These are phyloP conservation scores for Pisolithus tinctorius DNA, from an alignment of 768 basidiomycete genomes.

Conservation along the genomic window DNA sequence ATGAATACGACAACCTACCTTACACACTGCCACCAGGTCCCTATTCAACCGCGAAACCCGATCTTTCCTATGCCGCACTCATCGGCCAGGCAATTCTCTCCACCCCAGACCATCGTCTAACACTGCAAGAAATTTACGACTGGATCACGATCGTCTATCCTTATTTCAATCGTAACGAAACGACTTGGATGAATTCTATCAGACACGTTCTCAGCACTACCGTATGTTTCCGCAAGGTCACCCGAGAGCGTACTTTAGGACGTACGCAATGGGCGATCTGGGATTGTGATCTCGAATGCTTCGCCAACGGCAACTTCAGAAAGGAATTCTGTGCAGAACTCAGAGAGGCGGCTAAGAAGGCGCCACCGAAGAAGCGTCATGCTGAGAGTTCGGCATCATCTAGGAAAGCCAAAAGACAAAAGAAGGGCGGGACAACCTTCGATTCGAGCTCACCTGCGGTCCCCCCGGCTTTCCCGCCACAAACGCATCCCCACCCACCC, in stretches of 20 bases:
- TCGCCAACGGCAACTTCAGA: constrained; percentile 75
- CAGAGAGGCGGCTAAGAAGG: constrained; percentile 26
- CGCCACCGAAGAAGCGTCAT: constrained; percentile 31
- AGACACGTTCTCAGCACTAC: constrained; percentile 95
- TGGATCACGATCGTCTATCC: constrained; percentile 95
- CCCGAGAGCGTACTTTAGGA: constrained; percentile 69
- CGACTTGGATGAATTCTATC: constrained; percentile 98
- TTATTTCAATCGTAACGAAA: constrained; percentile 85
- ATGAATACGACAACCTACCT: constrained; percentile 60
- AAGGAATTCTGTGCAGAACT: constrained; percentile 46
- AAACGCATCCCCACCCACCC: constrained; percentile 19
- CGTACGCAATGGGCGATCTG: constrained; percentile 86
- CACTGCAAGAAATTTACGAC: constrained; percentile 93
- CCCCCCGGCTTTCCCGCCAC: constrained; percentile 1
- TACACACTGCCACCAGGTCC: constrained; percentile 81
- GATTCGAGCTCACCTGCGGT: constrained; percentile 17
- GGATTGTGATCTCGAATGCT: constrained; percentile 77
- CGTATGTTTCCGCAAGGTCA: constrained; percentile 81
- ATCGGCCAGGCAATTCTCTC: constrained; percentile 93
- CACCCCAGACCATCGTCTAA: constrained; percentile 75
- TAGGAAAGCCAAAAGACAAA: constrained; percentile 43
- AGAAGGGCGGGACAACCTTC: constrained; percentile 27
- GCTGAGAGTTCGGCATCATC: constrained; percentile 31
- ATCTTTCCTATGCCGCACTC: constrained; percentile 88
- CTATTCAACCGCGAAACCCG: constrained; percentile 73